Evolutionary conservation across 192 early-diverging fungal species (phyloP), one percentile per base, ranked within the genome.

Genomic region (Endogone sp.): DNA sequence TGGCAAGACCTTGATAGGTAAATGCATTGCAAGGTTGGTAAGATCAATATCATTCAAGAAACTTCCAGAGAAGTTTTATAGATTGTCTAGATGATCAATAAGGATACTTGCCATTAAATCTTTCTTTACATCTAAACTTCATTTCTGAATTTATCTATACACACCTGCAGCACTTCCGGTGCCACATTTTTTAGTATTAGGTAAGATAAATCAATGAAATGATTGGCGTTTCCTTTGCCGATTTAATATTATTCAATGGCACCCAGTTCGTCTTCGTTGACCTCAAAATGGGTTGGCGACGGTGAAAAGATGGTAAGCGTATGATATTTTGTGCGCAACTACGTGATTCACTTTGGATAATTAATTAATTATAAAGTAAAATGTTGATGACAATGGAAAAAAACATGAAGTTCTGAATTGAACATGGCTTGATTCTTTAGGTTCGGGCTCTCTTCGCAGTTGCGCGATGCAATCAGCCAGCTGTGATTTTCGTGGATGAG

Each of bases 221-320:
- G 6, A n/a, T 29, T 24, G 10, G n/a, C 23, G 28, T 25, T 24
- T 3, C 10, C 9, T 3, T 44, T 31, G 31, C 29, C 26, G 25
- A 64, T 4, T 25, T 3, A 26, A 26, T 63, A 49, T 64, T 4
- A n/a, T 55, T 2, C 10, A 2, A 27, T 66, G 29, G 1, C 9
- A 30, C 21, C n/a, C 44, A 74, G 89, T 66, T 86, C 90, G 3
- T 96, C 94, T 3, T 93, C 93, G 11, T 81, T 98, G 61, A 98
- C 95, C 6, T 94, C 93, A 11, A 97, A 97, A 71, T 98, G 94
- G 94, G 88, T 95, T 3, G 93, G 95, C 31, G 94, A 97, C 70
- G 94, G 94, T 44, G 95, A 97, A 72, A 97, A 97, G 72, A 92
- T 96, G 92, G 92, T 67, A 74, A 64, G 55, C 11, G 11, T 20